These are phyloP conservation scores for Botrytis elliptica DNA, from an alignment of 2,329 filamentous ascomycete genomes.

Conservation along the genomic window DNA sequence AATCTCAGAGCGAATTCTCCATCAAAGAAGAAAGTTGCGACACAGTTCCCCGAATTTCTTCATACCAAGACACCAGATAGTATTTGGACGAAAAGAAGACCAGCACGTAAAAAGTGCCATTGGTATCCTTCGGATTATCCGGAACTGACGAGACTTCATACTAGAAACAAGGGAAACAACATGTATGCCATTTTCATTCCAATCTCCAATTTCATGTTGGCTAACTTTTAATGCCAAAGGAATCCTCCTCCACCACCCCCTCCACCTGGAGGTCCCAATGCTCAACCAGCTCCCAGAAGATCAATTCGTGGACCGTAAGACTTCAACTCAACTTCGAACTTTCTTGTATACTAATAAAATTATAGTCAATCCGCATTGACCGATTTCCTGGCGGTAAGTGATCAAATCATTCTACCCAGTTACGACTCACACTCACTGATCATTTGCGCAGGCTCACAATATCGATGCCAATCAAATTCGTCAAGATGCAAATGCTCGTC, in stretches of 20 bases:
- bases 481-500: conserved; percentile 49
- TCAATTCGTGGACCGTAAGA: conserved; percentile 38
- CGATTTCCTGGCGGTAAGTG: conserved; percentile 62
- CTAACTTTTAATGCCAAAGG: neutral
- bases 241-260: conserved; percentile 20
- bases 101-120: neutral
- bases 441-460: conserved; percentile 61
- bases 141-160: neutral
- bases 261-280: conserved; percentile 15
- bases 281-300: conserved; percentile 4
- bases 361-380: conserved; percentile 62
- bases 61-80: neutral
- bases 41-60: neutral
- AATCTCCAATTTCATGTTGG: neutral
- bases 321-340: neutral
- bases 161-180: neutral
- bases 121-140: neutral
- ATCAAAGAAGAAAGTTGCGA: neutral
- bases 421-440: neutral
- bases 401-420: neutral
- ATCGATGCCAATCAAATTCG: conserved; percentile 62
- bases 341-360: conserved; percentile 11
- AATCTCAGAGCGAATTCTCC: neutral
- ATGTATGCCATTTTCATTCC: neutral
- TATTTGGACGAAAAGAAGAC: neutral